phyloP scores from a whole-genome alignment of 441 rosid species.

The Croton laevigatus region DNA sequence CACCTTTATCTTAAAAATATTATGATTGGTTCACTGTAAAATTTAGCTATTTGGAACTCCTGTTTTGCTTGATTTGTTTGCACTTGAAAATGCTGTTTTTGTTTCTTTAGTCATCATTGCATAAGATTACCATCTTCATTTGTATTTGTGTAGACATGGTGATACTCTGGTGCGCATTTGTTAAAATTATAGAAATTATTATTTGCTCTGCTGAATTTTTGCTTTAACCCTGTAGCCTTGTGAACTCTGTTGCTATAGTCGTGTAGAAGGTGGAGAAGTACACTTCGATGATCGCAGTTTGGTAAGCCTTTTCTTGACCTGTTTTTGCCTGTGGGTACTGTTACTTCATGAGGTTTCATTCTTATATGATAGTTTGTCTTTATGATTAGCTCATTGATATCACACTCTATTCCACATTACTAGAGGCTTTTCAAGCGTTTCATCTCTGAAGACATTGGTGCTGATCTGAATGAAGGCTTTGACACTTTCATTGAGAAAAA shows the following conservation, averaged over 20 bases:
- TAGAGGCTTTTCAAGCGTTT: slow-evolving; percentile 90
- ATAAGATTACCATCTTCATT: background rate
- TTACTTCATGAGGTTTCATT: slow-evolving; percentile 17
- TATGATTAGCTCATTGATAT: slow-evolving; percentile 17
- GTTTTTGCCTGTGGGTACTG: slow-evolving; percentile 9
- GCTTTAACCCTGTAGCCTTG: slow-evolving; percentile 55
- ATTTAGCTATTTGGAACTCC: background rate
- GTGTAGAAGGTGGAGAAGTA: slow-evolving; percentile 78
- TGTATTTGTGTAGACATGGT: background rate
- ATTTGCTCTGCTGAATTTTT: slow-evolving; percentile 15
- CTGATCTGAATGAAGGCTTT: slow-evolving; percentile 88
- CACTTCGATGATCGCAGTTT: slow-evolving; percentile 70
- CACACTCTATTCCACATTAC: slow-evolving; percentile 18
- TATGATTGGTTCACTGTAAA: background rate
- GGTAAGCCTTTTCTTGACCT: slow-evolving; percentile 47
- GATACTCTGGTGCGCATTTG: background rate
- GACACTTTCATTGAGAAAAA: slow-evolving; percentile 76
- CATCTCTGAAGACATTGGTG: slow-evolving; percentile 76
- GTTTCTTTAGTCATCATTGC: slow-evolving; percentile 1
- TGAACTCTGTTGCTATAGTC: slow-evolving; percentile 88
- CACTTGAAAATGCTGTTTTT: background rate
- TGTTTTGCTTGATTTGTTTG: background rate
- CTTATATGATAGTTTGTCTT: background rate
- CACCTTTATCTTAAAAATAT: background rate
- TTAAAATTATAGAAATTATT: background rate